These are phyloP conservation scores for Geotrichum restrictum DNA, from an alignment of 1,139 yeast species.

Conservation along the genomic window DNA sequence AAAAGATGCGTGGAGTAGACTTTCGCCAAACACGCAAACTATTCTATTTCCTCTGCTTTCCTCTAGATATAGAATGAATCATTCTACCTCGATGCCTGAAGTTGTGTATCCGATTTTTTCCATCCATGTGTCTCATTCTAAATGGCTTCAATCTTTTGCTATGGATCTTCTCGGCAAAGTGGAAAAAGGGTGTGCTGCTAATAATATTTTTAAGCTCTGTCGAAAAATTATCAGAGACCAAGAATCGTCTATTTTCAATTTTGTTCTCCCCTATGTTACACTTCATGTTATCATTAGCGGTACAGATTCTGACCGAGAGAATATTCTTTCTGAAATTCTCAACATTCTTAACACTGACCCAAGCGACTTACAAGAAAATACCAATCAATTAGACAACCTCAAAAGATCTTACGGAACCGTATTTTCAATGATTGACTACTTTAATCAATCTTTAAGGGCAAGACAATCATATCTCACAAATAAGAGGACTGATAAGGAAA, in stretches of 20 bases:
- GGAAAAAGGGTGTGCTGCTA: slow-evolving; percentile 40
- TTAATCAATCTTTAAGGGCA: slow-evolving; percentile 67
- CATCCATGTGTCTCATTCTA: slow-evolving; percentile 40
- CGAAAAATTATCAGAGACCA: slow-evolving; percentile 57
- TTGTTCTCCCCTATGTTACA: slow-evolving; percentile 75
- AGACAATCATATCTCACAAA: slow-evolving; percentile 28
- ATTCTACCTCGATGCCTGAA: slow-evolving; percentile 24
- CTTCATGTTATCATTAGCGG: slow-evolving; percentile 61
- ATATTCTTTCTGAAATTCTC: slow-evolving; percentile 55
- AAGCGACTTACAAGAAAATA: slow-evolving; percentile 44
- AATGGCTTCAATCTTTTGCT: slow-evolving; percentile 71
- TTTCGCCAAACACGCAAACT: slow-evolving; percentile 65
- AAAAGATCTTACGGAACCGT: slow-evolving; percentile 52
- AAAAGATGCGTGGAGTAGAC: slow-evolving; percentile 52
- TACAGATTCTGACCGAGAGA: slow-evolving; percentile 44
- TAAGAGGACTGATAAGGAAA: slow-evolving; percentile 17
- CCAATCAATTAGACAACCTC: slow-evolving; percentile 49
- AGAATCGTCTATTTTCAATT: slow-evolving; percentile 64
- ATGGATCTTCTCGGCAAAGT: slow-evolving; percentile 56
- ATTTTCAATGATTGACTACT: slow-evolving; percentile 76
- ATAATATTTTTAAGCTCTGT: slow-evolving; percentile 59
- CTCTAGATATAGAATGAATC: slow-evolving; percentile 60
- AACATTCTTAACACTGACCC: slow-evolving; percentile 49
- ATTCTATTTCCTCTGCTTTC: slow-evolving; percentile 72
- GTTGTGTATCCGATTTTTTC: slow-evolving; percentile 50